phyloP scores from a whole-genome alignment of 768 basidiomycete species.

The Leccinellum rugosiceps region DNA sequence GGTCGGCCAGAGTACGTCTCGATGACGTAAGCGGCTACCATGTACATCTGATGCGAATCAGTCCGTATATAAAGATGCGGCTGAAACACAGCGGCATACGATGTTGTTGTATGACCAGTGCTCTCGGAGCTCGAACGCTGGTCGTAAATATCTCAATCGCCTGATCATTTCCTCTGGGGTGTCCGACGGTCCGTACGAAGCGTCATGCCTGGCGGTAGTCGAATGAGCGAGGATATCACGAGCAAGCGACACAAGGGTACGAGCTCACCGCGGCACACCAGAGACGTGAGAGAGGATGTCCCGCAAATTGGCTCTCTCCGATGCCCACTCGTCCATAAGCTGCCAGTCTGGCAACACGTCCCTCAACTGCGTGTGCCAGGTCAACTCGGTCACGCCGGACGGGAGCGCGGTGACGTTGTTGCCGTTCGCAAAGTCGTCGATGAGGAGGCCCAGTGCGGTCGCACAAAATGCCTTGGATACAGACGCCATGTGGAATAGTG shows the following conservation, averaged over 20 bases:
- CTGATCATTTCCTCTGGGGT: slow-evolving; percentile 21
- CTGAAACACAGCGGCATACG: slow-evolving; percentile 13
- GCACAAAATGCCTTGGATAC: slow-evolving; percentile 40
- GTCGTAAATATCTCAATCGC: slow-evolving; percentile 30
- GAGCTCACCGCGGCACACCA: slow-evolving; percentile 35
- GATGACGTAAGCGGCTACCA: slow-evolving; percentile 34
- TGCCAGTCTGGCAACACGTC: slow-evolving; percentile 42
- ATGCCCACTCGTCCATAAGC: slow-evolving; percentile 40
- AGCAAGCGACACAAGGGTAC: not conserved
- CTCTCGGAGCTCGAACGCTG: slow-evolving; percentile 36
- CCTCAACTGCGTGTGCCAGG: slow-evolving; percentile 33
- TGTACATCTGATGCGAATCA: slow-evolving; percentile 36
- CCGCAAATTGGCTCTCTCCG: slow-evolving; percentile 32
- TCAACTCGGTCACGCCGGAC: slow-evolving; percentile 24
- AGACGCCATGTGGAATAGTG: slow-evolving; percentile 36
- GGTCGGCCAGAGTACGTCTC: slow-evolving; percentile 29
- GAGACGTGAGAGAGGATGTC: slow-evolving; percentile 41
- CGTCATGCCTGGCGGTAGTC: slow-evolving; percentile 31
- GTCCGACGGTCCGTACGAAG: slow-evolving; percentile 28
- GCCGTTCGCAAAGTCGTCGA: slow-evolving; percentile 38
- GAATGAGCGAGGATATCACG: not conserved
- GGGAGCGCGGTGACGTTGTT: slow-evolving; percentile 37
- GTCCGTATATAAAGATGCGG: not conserved
- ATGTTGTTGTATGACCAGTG: slow-evolving; percentile 39
- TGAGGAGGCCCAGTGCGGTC: slow-evolving; percentile 39